A percentile compares a stretch with the other conserved stretches of the same genome.
phyloP scores from a whole-genome alignment of 1,284 basidiomycete species.

The Puccinia hordei region DNA sequence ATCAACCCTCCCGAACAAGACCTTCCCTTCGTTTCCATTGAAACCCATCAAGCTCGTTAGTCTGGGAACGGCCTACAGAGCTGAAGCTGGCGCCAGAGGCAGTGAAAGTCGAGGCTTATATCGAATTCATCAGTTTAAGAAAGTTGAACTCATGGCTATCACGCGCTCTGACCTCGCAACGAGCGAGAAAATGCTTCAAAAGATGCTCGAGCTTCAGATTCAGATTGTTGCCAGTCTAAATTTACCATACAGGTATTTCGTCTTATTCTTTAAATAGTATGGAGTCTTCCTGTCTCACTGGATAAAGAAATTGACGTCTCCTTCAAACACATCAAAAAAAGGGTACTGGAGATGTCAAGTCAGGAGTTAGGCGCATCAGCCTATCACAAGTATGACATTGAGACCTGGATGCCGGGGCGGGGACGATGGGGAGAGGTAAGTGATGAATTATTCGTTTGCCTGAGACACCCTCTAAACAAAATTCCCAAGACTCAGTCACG shows the following conservation, averaged over 20 bases:
- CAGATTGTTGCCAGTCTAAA: slow-evolving; percentile 74
- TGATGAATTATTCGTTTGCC: slow-evolving; percentile 8
- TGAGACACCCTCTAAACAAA: not conserved
- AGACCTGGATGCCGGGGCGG: slow-evolving; percentile 98
- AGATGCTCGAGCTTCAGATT: slow-evolving; percentile 73
- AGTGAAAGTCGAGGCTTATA: slow-evolving; percentile 89
- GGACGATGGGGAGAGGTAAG: slow-evolving; percentile 86
- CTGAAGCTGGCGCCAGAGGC: slow-evolving; percentile 91
- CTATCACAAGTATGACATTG: slow-evolving; percentile 94
- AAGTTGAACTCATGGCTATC: slow-evolving; percentile 84
- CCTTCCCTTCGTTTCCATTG: slow-evolving; percentile 63
- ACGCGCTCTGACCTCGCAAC: slow-evolving; percentile 64
- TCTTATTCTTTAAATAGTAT: not conserved
- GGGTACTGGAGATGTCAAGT: slow-evolving; percentile 94
- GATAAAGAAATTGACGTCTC: not conserved
- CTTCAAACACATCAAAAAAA: not conserved
- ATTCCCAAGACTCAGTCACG: not conserved
- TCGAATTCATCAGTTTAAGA: slow-evolving; percentile 95
- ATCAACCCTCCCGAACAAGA: slow-evolving; percentile 29
- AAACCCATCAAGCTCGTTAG: slow-evolving; percentile 70
- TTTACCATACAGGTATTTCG: slow-evolving; percentile 73
- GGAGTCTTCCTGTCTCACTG: not conserved
- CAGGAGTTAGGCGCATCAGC: slow-evolving; percentile 95
- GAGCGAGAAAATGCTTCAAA: slow-evolving; percentile 77
- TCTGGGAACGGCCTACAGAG: slow-evolving; percentile 85